Evolutionary conservation across 2,329 filamentous ascomycete genomes (phyloP).

Genomic region (Beauveria varroae): DNA sequence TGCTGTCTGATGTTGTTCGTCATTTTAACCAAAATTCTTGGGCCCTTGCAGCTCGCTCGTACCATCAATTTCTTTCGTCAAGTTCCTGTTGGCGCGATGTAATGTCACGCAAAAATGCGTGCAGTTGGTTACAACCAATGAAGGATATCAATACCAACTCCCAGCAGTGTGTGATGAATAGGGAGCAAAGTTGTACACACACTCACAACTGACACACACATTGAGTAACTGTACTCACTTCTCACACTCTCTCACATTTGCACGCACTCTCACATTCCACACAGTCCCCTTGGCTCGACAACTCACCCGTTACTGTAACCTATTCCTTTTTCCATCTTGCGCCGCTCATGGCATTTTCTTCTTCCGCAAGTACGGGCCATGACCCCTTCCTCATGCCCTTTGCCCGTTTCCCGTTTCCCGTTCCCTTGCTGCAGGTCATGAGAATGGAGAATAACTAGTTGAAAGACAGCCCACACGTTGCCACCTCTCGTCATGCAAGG

Average conservation of each 20-base stretch:
- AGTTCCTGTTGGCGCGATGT: background rate
- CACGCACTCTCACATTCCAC: background rate
- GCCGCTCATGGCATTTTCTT: too few species aligned
- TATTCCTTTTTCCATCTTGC: too few species aligned
- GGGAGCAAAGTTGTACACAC: background rate
- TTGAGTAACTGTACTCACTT: background rate
- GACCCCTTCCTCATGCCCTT: background rate
- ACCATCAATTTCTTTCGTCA: background rate
- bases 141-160: too few species aligned
- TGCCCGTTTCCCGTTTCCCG: too few species aligned
- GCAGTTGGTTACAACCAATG: too few species aligned
- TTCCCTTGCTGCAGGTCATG: too few species aligned
- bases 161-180: background rate
- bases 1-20: background rate
- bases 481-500: background rate
- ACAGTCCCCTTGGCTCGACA: too few species aligned
- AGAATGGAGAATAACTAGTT: too few species aligned
- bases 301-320: too few species aligned
- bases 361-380: too few species aligned
- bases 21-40: background rate
- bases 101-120: background rate
- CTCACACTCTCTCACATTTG: background rate
- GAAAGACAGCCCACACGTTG: background rate
- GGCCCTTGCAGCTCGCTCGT: background rate
- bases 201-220: background rate